Conservation (phyloP, 441 rosid genomes). For the Capsella rubella region DNA sequence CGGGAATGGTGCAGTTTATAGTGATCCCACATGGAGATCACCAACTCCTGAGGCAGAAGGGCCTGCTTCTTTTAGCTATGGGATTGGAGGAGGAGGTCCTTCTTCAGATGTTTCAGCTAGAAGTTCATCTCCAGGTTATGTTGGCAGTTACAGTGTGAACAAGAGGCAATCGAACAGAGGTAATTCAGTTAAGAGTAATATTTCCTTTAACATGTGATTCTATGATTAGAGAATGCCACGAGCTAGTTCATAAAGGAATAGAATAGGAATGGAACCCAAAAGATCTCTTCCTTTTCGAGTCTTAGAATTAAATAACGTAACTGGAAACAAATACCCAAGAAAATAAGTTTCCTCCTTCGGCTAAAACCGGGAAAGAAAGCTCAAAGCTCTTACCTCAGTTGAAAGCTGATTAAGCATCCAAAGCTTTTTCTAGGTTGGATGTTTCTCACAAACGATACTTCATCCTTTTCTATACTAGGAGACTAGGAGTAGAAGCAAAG, state of each 20-base stretch:
- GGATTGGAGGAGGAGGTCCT: conserved; percentile 62
- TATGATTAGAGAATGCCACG: conserved; percentile 25
- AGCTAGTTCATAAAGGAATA: conserved; percentile 10
- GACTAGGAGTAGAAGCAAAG: background rate
- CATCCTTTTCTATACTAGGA: conserved; percentile 5
- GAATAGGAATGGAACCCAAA: conserved; percentile 11
- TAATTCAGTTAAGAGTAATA: conserved; percentile 43
- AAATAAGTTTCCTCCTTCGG: background rate
- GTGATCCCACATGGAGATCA: conserved; percentile 75
- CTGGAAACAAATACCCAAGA: conserved; percentile 13
- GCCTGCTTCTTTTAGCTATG: conserved; percentile 73
- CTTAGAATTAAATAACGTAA: conserved; percentile 14
- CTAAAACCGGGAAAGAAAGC: background rate
- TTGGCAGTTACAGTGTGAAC: conserved; percentile 85
- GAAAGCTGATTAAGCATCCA: background rate
- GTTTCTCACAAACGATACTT: background rate
- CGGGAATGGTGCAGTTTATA: conserved; percentile 69
- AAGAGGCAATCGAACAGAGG: conserved; percentile 95
- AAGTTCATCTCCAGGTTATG: conserved; percentile 87
- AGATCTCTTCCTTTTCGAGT: background rate
- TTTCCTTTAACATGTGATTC: conserved; percentile 30
- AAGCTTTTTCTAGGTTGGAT: background rate
- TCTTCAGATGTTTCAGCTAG: conserved; percentile 72
- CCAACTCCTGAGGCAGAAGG: conserved; percentile 66
- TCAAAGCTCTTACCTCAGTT: background rate